phyloP scores from a whole-genome alignment of 2,329 filamentous ascomycete genomes.

The Thielaviopsis euricoi region DNA sequence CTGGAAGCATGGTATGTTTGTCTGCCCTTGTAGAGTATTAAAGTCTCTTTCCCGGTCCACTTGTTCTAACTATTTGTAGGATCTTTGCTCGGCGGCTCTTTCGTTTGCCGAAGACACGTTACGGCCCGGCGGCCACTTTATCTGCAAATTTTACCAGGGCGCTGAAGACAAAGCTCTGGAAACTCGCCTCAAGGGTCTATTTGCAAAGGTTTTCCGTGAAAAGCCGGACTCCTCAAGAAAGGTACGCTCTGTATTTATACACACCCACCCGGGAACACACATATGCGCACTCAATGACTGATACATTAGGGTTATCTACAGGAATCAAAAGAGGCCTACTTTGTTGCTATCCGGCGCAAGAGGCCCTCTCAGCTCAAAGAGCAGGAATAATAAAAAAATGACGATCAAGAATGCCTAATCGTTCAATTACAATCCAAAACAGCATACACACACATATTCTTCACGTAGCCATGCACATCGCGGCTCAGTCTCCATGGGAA shows the following conservation, averaged over 20 bases:
- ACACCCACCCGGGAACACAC: not conserved
- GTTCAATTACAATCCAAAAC: too few species aligned
- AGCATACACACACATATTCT: not conserved
- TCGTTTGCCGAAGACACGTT: conserved; percentile 75
- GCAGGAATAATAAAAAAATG: conserved; percentile 2
- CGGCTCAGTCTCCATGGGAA: not conserved
- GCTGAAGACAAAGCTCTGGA: conserved; percentile 70
- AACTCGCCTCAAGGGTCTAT: conserved; percentile 55
- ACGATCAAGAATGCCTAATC: too few species aligned
- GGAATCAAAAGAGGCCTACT: conserved; percentile 77
- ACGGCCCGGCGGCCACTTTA: conserved; percentile 67
- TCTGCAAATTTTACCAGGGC: conserved; percentile 97
- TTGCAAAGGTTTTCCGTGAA: conserved; percentile 64
- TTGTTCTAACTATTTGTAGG: conserved; percentile 32
- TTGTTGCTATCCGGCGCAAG: conserved; percentile 63
- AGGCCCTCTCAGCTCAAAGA: not conserved
- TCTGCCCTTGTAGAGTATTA: not conserved
- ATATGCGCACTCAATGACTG: not conserved
- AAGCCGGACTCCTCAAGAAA: conserved; percentile 84
- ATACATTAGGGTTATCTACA: conserved; percentile 19
- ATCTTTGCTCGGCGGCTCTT: conserved; percentile 70
- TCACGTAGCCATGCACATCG: not conserved
- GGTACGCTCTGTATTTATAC: conserved; percentile 34
- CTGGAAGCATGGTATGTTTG: conserved; percentile 71
- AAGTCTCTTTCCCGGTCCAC: not conserved